Evolutionary conservation across 768 basidiomycete species (phyloP).

Genomic region (Pseudohyphozyma bogoriensis): DNA sequence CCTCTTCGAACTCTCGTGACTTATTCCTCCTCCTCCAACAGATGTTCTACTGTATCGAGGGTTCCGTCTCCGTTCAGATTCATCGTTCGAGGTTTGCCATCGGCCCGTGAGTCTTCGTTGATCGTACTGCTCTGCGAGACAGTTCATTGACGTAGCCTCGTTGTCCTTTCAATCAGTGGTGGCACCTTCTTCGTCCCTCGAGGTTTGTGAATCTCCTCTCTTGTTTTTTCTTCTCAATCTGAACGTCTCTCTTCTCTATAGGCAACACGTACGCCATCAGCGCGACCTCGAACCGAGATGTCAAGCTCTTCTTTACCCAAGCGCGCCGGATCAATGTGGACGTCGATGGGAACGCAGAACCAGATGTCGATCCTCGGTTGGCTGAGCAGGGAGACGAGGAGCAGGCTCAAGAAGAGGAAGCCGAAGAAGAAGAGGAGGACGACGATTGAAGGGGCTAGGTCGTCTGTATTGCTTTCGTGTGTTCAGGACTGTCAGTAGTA

Average conservation of each 20-base stretch:
- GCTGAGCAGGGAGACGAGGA: constrained; percentile 3
- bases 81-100: constrained; percentile 70
- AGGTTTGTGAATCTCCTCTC: background rate
- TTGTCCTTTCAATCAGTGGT: constrained; percentile 3
- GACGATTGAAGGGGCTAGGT: too few relatives aligned
- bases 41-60: constrained; percentile 75
- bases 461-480: too few relatives aligned
- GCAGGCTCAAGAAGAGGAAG: constrained; percentile 1
- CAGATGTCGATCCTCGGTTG: background rate
- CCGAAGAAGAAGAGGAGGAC: background rate
- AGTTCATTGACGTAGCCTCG: background rate
- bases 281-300: constrained; percentile 52
- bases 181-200: constrained; percentile 29
- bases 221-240: background rate
- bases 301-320: constrained; percentile 83
- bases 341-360: constrained; percentile 12
- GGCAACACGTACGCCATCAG: constrained; percentile 25
- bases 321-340: constrained; percentile 43
- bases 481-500: too few relatives aligned
- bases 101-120: constrained; percentile 29
- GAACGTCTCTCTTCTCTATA: background rate
- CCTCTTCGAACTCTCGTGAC: background rate
- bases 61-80: constrained; percentile 75
- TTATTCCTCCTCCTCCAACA: constrained; percentile 30
- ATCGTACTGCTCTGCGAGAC: background rate